Evolutionary conservation across 2,329 filamentous ascomycete genomes (phyloP), one percentile per base, ranked within the genome.

Genomic region (Aspergillus fructus): DNA sequence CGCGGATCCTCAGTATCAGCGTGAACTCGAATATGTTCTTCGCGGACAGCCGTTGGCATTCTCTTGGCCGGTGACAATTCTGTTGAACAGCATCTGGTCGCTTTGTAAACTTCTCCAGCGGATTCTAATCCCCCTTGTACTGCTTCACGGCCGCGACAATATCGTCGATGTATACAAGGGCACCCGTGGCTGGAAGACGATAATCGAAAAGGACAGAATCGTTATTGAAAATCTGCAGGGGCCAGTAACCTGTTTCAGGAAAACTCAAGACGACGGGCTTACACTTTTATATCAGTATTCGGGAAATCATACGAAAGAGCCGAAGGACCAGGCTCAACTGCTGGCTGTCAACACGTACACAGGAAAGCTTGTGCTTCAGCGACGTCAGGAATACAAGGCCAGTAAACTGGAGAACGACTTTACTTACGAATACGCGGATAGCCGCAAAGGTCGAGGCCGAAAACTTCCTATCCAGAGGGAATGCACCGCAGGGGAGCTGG

Each of bases 1-100:
- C 59, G 80, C 80, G 3, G 80, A 83, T 62, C 75, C 78, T 0
- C 80, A 82, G 59, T 81, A 78, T 57, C 76, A 81, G 61, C 71
- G 79, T 57, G 80, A 83, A 56, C 67, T 83, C 39, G 73, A 78
- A 55, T 61, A 56, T 76, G 77, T 62, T 73, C 75, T 56, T 67
- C 79, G 53, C 61, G 67, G 50, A 59, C 46, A 71, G 73, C 40
- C 73, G 54, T 56, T 17, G 49, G 73, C 45, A 30, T 79, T 23
- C 68, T 70, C 13, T 65, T 68, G 50, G 30, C 74, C 75, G 7
- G 61, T 66, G 2, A 73, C 69, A 0, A 74, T 77, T 47, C n/a
- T 76, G 13, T 63, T 79, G 3, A 80, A 76, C 30, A 66, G 72
- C 24, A 56, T 81, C 4, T 83, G 80, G 80, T 74, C 75, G 7